phyloP scores from a whole-genome alignment of 192 early-diverging fungal genomes.

The Entrophospora sp. region DNA sequence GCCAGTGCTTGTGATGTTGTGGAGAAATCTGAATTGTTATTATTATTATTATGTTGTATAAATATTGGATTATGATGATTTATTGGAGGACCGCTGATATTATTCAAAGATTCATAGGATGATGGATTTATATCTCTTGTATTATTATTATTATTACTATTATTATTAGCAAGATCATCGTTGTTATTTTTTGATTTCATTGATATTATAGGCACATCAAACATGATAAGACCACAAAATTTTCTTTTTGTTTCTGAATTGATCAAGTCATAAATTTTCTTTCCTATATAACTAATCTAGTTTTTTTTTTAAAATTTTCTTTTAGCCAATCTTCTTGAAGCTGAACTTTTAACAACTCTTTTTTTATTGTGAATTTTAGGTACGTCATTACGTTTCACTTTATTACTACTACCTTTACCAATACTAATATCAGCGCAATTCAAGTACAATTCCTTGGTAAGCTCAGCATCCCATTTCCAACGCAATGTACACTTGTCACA shows the following conservation, averaged over 20 bases:
- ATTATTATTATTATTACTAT: not conserved
- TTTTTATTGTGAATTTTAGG: no score
- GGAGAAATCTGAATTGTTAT: not conserved
- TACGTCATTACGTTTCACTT: no score
- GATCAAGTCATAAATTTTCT: no score
- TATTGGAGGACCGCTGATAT: not conserved
- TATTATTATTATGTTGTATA: not conserved
- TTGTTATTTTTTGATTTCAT: not conserved
- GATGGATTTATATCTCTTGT: constrained; percentile 5
- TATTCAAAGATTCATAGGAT: not conserved
- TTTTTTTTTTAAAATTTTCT: no score
- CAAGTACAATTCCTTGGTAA: constrained; percentile 14
- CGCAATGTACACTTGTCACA: not conserved
- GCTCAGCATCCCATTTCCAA: constrained; percentile 1
- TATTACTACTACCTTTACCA: not conserved
- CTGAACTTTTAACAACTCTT: no score
- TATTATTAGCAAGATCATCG: not conserved
- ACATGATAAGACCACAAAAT: constrained; percentile 10
- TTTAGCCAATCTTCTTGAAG: no score
- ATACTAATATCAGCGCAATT: constrained; percentile 17
- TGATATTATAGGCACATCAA: not conserved
- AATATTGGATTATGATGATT: not conserved
- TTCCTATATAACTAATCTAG: no score
- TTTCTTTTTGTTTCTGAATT: constrained; percentile 1
- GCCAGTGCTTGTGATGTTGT: not conserved